Conservation (phyloP, 345 rosid species). For the Salix koriyanagi region DNA sequence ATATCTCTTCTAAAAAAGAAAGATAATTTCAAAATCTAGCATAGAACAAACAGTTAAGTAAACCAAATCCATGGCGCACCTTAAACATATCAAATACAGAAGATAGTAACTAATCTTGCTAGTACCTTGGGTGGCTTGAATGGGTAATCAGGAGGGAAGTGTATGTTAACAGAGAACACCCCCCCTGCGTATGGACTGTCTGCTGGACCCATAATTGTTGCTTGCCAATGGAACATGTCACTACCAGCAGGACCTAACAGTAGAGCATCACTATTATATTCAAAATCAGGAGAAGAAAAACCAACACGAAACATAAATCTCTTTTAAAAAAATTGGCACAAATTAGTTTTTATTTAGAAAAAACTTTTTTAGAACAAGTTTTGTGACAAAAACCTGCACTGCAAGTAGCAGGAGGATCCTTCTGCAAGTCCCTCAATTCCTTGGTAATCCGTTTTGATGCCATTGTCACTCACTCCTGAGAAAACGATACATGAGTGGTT, state of each 20-base stretch:
- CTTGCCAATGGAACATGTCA: constrained; percentile 18
- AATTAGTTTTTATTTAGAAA: neutral
- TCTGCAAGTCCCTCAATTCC: constrained; percentile 20
- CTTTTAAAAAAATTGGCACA: no score
- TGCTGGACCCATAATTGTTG: constrained; percentile 13
- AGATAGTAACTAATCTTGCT: neutral
- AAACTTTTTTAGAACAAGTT: neutral
- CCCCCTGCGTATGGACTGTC: constrained; percentile 19
- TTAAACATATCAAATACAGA: no score
- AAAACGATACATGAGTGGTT: no score
- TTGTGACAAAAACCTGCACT: constrained; percentile 17
- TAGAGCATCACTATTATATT: no score
- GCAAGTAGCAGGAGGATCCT: constrained; percentile 17
- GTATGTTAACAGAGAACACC: constrained; percentile 3
- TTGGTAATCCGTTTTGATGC: constrained; percentile 16
- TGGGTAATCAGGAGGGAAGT: constrained; percentile 16
- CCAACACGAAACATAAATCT: no score
- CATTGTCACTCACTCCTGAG: neutral
- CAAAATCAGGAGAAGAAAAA: no score
- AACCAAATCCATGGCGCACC: no score
- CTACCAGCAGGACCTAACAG: constrained; percentile 11
- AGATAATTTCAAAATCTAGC: no score
- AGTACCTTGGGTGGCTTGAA: constrained; percentile 20
- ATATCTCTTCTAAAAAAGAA: no score
- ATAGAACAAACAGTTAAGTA: no score